Conservation (phyloP, 1,139 yeast genomes). For the Sugiyamaella grinbergsii region DNA sequence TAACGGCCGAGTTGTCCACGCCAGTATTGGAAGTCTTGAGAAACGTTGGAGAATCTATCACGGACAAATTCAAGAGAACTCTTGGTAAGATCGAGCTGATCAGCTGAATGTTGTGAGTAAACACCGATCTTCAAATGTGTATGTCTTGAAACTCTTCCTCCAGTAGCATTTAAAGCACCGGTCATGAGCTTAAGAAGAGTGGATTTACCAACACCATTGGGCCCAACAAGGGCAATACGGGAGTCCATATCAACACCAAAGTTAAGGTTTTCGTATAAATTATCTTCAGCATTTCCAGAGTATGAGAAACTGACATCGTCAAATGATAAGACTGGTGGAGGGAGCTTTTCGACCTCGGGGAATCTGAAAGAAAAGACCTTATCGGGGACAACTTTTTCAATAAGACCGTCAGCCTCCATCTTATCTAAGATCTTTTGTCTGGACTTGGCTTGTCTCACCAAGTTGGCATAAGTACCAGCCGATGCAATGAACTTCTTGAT, state of each 20-base stretch:
- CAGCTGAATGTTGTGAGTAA: conserved; percentile 98
- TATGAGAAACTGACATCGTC: conserved; percentile 93
- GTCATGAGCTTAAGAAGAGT: conserved; percentile 95
- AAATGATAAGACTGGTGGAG: conserved; percentile 97
- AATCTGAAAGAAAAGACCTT: conserved; percentile 91
- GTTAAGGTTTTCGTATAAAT: conserved; percentile 85
- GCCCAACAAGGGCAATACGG: conserved; percentile 96
- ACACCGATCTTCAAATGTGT: conserved; percentile 98
- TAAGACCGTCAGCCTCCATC: conserved; percentile 99
- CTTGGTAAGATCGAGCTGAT: conserved; percentile 93
- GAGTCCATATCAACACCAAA: conserved; percentile 99
- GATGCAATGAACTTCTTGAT: conserved; percentile 98
- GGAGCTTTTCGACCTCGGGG: conserved; percentile 95
- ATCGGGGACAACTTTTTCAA: conserved; percentile 90
- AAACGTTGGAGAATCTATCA: conserved; percentile 82
- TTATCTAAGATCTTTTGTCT: conserved; percentile 98
- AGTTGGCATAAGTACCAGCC: conserved; percentile 99
- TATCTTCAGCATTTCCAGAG: conserved; percentile 83
- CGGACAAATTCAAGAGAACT: conserved; percentile 96
- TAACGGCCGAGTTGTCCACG: conserved; percentile 97
- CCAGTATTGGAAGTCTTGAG: conserved; percentile 99
- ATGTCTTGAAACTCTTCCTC: conserved; percentile 95
- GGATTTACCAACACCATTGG: conserved; percentile 99
- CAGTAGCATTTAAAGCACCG: conserved; percentile 84
- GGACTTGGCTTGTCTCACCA: conserved; percentile 98